Base-by-base conservation (phyloP, 148 eudicot species). In the Camellia japonica region DNA sequence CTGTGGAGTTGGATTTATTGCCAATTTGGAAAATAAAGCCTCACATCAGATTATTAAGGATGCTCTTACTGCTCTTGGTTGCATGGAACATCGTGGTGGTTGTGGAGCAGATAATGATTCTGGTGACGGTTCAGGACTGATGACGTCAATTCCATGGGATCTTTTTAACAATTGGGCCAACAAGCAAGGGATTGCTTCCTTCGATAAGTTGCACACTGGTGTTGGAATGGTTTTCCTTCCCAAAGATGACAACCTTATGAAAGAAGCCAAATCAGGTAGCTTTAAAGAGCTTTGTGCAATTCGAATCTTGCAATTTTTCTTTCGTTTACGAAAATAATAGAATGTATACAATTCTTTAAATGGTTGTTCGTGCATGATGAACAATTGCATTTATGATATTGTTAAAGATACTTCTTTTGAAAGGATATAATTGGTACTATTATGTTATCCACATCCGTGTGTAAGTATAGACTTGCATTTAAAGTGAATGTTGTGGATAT, bases 81-180 rank as follows among this genome's bases (percentile, higher is more conserved):
- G 99, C 83, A 96, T 96, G 99, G 99, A 96, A 82, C 99, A 96
- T 80, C 95, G 99, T 76, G 99, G 99, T 38, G 99, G 98, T 41
- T 96, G 99, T 87, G 92, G 98, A 80, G 93, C 99, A 44, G 99
- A 96, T 89, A 91, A 96, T 84, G 98, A 94, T 82, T 96, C 99
- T 62, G 99, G 99, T 73, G 99, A 96, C 85, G 99, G 99, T 77
- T 78, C 99, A 11, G 99, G 99, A 80, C 43, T 96, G 43, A 94
- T 96, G 99, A 94, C 95, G 71, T 87, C 95, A 18, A 94, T 96
- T 85, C 99, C 99, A 7, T 96, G 99, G 99, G 97, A 90, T 60
- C 89, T 94, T 72, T 92, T 96, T 78, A 86, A 96, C 79, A 83
- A 82, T 43, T 96, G 99, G 99, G 99, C 94, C 55, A 84, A 79